phyloP scores from a whole-genome alignment of 768 basidiomycete genomes.

The Naganishia vishniacii region DNA sequence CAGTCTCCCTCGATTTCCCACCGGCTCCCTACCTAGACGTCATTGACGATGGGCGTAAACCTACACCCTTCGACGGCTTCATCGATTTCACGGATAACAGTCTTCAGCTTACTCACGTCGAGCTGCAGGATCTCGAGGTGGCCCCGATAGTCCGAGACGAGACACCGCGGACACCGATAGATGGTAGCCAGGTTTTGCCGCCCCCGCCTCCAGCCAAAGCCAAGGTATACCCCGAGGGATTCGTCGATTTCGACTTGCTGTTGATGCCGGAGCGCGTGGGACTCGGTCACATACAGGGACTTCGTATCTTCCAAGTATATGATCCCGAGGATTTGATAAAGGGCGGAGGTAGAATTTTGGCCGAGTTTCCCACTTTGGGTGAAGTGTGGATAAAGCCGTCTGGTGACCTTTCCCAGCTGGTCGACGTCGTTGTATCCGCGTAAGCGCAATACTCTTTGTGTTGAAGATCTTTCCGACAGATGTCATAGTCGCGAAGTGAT shows the following conservation, averaged over 20 bases:
- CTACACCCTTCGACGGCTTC: slow-evolving; percentile 10
- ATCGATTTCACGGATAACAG: slow-evolving; percentile 11
- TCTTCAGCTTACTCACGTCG: slow-evolving; percentile 2
- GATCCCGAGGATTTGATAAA: neutral
- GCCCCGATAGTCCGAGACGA: neutral
- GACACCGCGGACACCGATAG: slow-evolving; percentile 14
- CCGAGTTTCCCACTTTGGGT: slow-evolving; percentile 16
- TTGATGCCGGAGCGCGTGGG: neutral
- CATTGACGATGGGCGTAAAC: slow-evolving; percentile 4
- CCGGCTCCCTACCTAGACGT: slow-evolving; percentile 5
- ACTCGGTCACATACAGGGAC: neutral
- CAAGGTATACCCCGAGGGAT: slow-evolving; percentile 7
- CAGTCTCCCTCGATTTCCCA: neutral
- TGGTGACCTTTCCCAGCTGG: too few species aligned
- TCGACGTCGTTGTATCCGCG: too few species aligned
- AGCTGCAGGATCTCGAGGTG: slow-evolving; percentile 9
- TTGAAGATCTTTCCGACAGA: too few species aligned
- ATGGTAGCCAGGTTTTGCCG: slow-evolving; percentile 1
- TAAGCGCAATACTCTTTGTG: too few species aligned
- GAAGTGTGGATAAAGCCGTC: slow-evolving; percentile 14
- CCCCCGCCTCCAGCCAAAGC: slow-evolving; percentile 1
- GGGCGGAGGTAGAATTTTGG: slow-evolving; percentile 2
- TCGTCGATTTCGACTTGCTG: neutral
- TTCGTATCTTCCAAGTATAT: slow-evolving; percentile 13
- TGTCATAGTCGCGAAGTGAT: too few species aligned